Evolutionary conservation across 306 rosid species (phyloP).

Genomic region (Malus sieversii): DNA sequence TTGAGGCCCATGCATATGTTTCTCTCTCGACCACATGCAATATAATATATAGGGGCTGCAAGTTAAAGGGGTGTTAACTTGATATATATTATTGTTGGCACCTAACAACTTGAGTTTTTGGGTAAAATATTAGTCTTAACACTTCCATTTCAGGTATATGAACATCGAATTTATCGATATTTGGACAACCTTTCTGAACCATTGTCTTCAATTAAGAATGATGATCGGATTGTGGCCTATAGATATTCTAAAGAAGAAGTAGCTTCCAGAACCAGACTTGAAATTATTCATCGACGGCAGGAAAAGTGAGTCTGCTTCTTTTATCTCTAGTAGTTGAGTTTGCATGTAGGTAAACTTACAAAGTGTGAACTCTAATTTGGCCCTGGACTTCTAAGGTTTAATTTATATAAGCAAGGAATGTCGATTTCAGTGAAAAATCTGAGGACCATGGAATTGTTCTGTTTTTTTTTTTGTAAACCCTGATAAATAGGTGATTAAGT

Average conservation of each 20-base stretch:
- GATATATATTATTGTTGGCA: background rate
- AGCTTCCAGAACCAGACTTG: slow-evolving; percentile 49
- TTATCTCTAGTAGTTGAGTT: slow-evolving; percentile 7
- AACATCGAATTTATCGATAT: slow-evolving; percentile 63
- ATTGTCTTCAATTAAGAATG: slow-evolving; percentile 73
- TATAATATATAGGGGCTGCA: background rate
- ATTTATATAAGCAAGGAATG: background rate
- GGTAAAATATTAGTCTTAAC: background rate
- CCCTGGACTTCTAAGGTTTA: background rate
- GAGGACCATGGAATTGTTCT: background rate
- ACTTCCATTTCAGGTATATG: slow-evolving; percentile 56
- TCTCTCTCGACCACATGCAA: background rate
- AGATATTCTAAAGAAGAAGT: slow-evolving; percentile 50
- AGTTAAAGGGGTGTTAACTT: background rate
- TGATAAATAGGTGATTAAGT: background rate
- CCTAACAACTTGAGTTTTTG: background rate
- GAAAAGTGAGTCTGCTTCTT: slow-evolving; percentile 61
- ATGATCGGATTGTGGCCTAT: slow-evolving; percentile 84
- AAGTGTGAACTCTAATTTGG: background rate
- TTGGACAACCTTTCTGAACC: slow-evolving; percentile 60
- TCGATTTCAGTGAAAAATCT: background rate
- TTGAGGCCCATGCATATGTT: background rate
- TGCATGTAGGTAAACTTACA: background rate
- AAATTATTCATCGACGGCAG: slow-evolving; percentile 59
- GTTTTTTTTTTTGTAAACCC: background rate